A percentile compares a stretch with the other conserved stretches of the same genome.
phyloP scores from a whole-genome alignment of 2,329 filamentous ascomycete genomes.

The Epichloe bromicola region DNA sequence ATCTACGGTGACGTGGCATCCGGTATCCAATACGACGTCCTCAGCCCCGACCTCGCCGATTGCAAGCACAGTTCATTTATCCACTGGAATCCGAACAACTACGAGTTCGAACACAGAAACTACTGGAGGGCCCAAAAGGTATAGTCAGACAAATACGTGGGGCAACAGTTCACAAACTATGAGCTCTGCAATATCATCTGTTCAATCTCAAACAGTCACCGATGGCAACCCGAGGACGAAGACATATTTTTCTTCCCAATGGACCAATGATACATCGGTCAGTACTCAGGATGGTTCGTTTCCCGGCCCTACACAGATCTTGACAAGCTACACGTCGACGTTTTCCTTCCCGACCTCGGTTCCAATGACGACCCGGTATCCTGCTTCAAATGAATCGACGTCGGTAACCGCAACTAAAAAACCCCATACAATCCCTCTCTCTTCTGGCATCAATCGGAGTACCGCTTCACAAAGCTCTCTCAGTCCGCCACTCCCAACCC shows the following conservation, averaged over 20 bases:
- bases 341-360: slow-evolving; percentile 1
- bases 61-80: background rate
- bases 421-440: background rate
- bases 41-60: background rate
- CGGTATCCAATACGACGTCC: background rate
- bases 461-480: background rate
- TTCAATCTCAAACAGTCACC: background rate
- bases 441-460: background rate
- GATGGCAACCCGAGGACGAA: slow-evolving; percentile 3
- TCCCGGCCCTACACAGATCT: background rate
- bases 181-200: background rate
- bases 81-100: background rate
- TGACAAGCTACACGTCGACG: background rate
- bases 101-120: background rate
- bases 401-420: background rate
- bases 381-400: background rate
- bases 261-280: slow-evolving; percentile 1
- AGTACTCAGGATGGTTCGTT: background rate
- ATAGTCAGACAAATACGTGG: background rate
- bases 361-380: background rate
- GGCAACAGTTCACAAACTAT: background rate
- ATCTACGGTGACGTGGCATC: background rate
- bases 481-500: background rate
- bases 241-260: slow-evolving; percentile 4
- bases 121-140: background rate